A percentile compares a stretch with the other conserved stretches of the same genome.
Evolutionary conservation across 306 rosid species (phyloP).

Genomic region (Vigna radiata): DNA sequence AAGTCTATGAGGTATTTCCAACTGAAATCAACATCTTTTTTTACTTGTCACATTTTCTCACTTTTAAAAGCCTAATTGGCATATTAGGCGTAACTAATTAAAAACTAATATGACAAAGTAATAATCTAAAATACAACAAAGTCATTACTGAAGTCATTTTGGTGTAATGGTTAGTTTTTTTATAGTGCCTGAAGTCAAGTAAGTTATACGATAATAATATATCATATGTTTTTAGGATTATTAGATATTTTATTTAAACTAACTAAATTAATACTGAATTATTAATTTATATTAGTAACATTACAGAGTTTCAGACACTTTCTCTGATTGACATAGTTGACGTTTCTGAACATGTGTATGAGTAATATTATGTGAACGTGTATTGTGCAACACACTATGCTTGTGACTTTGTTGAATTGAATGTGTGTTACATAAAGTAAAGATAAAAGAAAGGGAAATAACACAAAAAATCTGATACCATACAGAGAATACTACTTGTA

Average conservation of each 20-base stretch:
- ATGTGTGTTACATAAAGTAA: slow-evolving; percentile 34
- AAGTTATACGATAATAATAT: too few species aligned
- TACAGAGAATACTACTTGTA: too few species aligned
- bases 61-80: neutral
- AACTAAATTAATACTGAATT: too few species aligned
- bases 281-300: too few species aligned
- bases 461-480: too few species aligned
- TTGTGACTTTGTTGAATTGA: slow-evolving; percentile 39
- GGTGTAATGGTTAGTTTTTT: too few species aligned
- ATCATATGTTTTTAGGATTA: too few species aligned
- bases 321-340: slow-evolving; percentile 43
- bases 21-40: neutral
- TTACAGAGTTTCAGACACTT: slow-evolving; percentile 39
- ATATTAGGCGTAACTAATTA: neutral
- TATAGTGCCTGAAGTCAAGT: too few species aligned
- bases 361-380: slow-evolving; percentile 8
- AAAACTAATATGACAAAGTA: neutral
- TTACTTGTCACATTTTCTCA: neutral
- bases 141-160: neutral
- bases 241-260: too few species aligned
- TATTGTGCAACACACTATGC: slow-evolving; percentile 5
- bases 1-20: too few species aligned
- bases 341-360: slow-evolving; percentile 25
- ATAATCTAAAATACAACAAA: neutral
- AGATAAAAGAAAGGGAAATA: too few species aligned